phyloP scores from a whole-genome alignment of 805 yeast species.

The Ogataea wickerhamii region DNA sequence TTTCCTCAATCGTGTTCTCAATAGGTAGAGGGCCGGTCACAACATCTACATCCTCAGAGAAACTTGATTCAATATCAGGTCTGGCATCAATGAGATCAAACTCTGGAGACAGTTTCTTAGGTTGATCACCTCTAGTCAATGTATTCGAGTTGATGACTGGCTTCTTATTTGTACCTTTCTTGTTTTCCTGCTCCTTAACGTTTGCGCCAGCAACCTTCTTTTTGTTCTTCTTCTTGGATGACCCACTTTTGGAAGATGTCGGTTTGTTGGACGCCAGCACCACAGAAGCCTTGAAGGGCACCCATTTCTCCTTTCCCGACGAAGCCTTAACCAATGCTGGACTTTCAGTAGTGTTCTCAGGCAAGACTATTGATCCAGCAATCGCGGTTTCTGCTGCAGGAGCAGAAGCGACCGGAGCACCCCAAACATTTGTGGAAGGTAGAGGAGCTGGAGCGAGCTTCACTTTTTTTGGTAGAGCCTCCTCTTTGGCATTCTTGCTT shows the following conservation, averaged over 20 bases:
- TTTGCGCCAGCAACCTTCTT: conserved; percentile 13
- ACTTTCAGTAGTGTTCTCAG: conserved; percentile 20
- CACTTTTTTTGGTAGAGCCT: conserved; percentile 23
- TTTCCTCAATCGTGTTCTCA: background rate
- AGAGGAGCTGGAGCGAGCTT: conserved; percentile 63
- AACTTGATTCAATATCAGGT: background rate
- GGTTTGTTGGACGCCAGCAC: conserved; percentile 35
- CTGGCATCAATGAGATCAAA: background rate
- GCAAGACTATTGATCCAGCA: conserved; percentile 32
- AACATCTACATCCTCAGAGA: background rate
- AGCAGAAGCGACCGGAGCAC: conserved; percentile 30
- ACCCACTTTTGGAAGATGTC: conserved; percentile 9
- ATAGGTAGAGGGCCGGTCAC: background rate
- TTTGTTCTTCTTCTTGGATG: conserved; percentile 24
- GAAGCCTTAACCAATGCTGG: conserved; percentile 22
- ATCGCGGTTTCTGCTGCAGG: conserved; percentile 35
- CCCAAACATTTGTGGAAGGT: conserved; percentile 64
- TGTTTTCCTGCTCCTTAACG: conserved; percentile 9
- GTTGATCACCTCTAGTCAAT: conserved; percentile 2
- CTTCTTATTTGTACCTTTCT: conserved; percentile 2
- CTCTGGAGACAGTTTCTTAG: background rate
- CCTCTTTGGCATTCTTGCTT: conserved; percentile 18
- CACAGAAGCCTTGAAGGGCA: conserved; percentile 59
- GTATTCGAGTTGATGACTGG: conserved; percentile 3
- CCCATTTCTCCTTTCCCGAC: conserved; percentile 63